Evolutionary conservation across 2,329 filamentous ascomycete genomes (phyloP), one percentile per base, ranked within the genome.

Genomic region (Rasamsonia emersonii): DNA sequence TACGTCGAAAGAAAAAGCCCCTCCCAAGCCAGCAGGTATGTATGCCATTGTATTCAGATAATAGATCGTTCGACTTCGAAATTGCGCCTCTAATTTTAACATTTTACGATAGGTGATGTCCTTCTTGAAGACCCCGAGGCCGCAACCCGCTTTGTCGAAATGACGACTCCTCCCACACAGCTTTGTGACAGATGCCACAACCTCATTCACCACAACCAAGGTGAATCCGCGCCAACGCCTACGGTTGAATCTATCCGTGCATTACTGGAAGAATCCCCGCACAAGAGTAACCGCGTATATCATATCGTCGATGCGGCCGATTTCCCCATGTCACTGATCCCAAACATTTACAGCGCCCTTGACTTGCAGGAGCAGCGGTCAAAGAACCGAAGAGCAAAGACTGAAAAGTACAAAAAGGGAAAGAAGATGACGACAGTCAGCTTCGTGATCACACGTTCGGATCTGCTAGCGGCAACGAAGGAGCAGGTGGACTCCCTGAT

Each of bases 281-380:
- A 93, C 60, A 83, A 83, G 53, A 75, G 83, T 53, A 96, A 98
- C 50, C 85, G 95, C 58, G 79, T 98, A 39, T 98, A 96, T 54
- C 91, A 98, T 58, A 71, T 98, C 16, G 66, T 98, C 14, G 91
- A 98, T 51, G 89, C 91, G 3, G 91, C 88, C 38, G 91, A 98
- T 58, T 96, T 98, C 43, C 91, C 91, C 13, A 83, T 98, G 74
- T 95, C 91, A 2, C 62, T 98, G 9, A 69, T 96, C 3, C 84
- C 86, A 1, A 75, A 78, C 26, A 73, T 98, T 7, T 74, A 82
- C 38, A 65, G 73, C 5, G 65, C 85, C 1, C 67, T 95, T 2
- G 68, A 78, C 19, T 66, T 86, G 7, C 79, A 84, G 38, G 77
- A 79, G 5, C 67, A 91, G 32, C 79, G 89, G 35, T 82, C 83